These are phyloP conservation scores for Colletotrichum paranaense DNA, from an alignment of 2,329 filamentous ascomycete species.

Conservation along the genomic window DNA sequence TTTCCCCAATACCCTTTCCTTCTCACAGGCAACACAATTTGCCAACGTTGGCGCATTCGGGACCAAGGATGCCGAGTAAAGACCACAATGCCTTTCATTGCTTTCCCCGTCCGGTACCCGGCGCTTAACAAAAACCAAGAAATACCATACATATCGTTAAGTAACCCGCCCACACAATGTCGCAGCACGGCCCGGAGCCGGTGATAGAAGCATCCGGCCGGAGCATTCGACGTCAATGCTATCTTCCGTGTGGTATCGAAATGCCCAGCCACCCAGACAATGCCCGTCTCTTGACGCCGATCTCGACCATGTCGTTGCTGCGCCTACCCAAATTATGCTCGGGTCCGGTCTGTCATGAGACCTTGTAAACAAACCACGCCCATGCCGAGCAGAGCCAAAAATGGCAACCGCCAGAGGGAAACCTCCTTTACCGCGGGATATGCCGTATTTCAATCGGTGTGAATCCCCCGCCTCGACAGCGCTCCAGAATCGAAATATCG, in stretches of 20 bases:
- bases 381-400: background rate
- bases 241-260: constrained; percentile 36
- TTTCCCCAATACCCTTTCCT: background rate
- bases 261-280: constrained; percentile 32
- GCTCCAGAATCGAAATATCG: constrained; percentile 18
- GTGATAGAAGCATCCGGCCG: constrained; percentile 27
- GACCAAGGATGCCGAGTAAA: constrained; percentile 3
- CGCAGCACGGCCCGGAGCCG: constrained; percentile 32
- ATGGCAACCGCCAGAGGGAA: background rate
- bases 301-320: constrained; percentile 63
- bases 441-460: background rate
- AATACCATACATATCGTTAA: constrained; percentile 34
- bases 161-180: constrained; percentile 25
- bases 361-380: constrained; percentile 17
- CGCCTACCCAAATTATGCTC: constrained; percentile 60
- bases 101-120: constrained; percentile 12
- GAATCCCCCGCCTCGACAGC: background rate
- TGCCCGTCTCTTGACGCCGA: constrained; percentile 46
- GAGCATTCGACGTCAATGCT: constrained; percentile 33
- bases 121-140: constrained; percentile 7
- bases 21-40: background rate
- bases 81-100: constrained; percentile 30
- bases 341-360: constrained; percentile 29
- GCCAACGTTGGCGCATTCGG: background rate
- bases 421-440: background rate